Base-by-base conservation (phyloP, 1,139 yeast genomes). In the Diutina mesorugosa region DNA sequence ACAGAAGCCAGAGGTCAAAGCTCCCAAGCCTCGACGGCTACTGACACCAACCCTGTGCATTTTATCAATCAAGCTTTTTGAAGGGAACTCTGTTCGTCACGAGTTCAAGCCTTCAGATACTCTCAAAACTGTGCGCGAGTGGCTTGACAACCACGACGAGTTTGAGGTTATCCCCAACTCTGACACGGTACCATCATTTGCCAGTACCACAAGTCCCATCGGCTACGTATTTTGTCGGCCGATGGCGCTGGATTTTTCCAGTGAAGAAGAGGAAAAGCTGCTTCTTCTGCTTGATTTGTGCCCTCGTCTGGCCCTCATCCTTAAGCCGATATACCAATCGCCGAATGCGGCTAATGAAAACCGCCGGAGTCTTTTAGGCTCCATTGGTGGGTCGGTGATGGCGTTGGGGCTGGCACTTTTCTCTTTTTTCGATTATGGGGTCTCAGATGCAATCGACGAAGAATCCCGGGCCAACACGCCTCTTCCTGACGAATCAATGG, bases 381-480 rank as follows among this genome's bases (percentile, higher is more conserved):
- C 45, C n/a, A 30, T 50, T n/a, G 53, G 53, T 4, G 28, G 53
- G 12, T 50, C 53, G 6, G 9, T 50, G 5, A 28, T n/a, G 21
- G 41, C n/a, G 45, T 4, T 50, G 32, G 53, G 53, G 41, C 53
- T 30, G 53, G 53, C 53, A 3, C 45, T 50, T n/a, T 50, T n/a
- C 32, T 50, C 53, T 1, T 50, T 50, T 5, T 50, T 50, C 32
- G 53, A 50, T 18, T 50, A 50, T 32, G 53, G 53, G 1, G 45
- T 50, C 10, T 8, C 32, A 9, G 45, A 50, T 12, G 45, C 26
- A 29, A 9, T 32, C 10, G 53, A 50, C 1, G 51, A 48, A 6
- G 38, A 26, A 4, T 16, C n/a, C 21, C 45, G 41, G 21, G 45
- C 14, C 9, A 14, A 30, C 26, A n/a, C 53, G 4, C 53, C 53